These are phyloP conservation scores for Entonaema liquescens DNA, from an alignment of 495 filamentous ascomycete species.

Conservation along the genomic window DNA sequence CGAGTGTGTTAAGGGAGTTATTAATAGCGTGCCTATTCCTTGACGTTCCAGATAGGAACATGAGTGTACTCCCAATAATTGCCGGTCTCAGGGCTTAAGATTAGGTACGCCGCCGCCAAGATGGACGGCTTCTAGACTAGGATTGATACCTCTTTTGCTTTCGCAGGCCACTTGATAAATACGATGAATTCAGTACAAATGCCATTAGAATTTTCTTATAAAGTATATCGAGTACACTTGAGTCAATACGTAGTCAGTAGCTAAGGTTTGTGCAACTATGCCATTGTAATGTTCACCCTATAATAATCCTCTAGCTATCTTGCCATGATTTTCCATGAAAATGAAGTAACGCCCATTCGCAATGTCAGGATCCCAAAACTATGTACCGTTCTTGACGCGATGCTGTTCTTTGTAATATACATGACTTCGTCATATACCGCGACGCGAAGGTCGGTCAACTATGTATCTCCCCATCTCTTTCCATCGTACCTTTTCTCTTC, in stretches of 20 bases:
- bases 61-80: constrained; percentile 1
- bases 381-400: too few species aligned
- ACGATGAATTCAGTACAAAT: constrained; percentile 15
- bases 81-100: constrained; percentile 18
- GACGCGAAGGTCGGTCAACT: too few species aligned
- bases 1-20: constrained; percentile 18
- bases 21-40: constrained; percentile 12
- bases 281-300: too few species aligned
- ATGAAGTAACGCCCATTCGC: too few species aligned
- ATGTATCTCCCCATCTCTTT: too few species aligned
- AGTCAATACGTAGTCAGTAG: background rate
- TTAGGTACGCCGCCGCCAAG: constrained; percentile 18
- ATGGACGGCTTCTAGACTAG: constrained; percentile 38
- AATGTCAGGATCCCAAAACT: too few species aligned
- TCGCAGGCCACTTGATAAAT: constrained; percentile 15
- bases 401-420: too few species aligned
- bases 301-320: too few species aligned
- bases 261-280: too few species aligned
- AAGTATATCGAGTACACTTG: background rate
- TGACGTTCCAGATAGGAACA: constrained; percentile 5
- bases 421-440: too few species aligned
- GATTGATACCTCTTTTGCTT: constrained; percentile 42
- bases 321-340: too few species aligned
- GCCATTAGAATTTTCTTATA: background rate
- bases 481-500: too few species aligned